Percentiles rank a stretch among this genome's conserved stretches.
Conservation (phyloP, 768 basidiomycete species). For the Rubroboletus satanas region DNA sequence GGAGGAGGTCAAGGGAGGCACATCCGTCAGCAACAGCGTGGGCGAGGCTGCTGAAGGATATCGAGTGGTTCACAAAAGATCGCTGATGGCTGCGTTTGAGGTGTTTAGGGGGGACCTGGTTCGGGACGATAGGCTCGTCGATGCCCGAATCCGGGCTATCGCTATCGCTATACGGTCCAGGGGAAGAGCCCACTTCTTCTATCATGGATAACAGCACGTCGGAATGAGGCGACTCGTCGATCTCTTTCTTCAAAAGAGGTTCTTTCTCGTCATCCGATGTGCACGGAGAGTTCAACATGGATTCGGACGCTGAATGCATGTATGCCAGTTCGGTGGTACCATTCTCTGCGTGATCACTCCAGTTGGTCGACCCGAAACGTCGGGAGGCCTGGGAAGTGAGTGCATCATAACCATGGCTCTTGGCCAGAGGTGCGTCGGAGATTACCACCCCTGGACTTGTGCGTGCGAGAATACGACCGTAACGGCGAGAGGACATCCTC, state of each 20-base stretch:
- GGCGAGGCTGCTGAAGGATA: slow-evolving; percentile 14
- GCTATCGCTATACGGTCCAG: background rate
- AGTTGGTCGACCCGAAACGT: background rate
- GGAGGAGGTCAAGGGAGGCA: slow-evolving; percentile 15
- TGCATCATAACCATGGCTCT: background rate
- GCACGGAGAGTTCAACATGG: background rate
- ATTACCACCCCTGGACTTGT: background rate
- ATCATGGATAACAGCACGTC: slow-evolving; percentile 12
- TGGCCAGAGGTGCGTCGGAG: background rate
- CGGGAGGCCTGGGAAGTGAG: background rate
- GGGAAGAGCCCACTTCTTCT: slow-evolving; percentile 3
- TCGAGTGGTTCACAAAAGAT: slow-evolving; percentile 13
- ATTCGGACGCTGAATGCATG: slow-evolving; percentile 12
- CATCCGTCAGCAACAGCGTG: slow-evolving; percentile 14
- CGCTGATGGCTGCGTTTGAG: slow-evolving; percentile 7
- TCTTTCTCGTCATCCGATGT: slow-evolving; percentile 6
- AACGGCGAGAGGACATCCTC: slow-evolving; percentile 17
- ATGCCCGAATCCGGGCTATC: background rate
- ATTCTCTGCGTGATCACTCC: background rate
- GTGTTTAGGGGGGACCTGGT: background rate
- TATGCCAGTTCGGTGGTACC: background rate
- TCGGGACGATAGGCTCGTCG: background rate
- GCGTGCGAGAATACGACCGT: slow-evolving; percentile 5
- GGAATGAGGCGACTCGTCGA: slow-evolving; percentile 8
- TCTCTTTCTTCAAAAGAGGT: slow-evolving; percentile 1